Evolutionary conservation across 768 basidiomycete genomes (phyloP).

Genomic region (Xerocomus spinulosus): DNA sequence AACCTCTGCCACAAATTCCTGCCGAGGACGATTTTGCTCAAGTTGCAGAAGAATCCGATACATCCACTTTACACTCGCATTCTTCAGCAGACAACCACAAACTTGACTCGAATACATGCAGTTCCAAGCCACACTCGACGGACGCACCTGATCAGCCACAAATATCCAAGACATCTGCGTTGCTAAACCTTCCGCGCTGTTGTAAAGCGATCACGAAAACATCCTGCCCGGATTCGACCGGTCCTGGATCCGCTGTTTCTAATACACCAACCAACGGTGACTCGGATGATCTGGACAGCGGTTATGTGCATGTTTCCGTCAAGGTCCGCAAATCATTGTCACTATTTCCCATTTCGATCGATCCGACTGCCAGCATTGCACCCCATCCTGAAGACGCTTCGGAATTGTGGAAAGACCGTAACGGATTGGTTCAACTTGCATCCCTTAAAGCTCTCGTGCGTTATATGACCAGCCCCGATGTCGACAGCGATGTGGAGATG

Average conservation of each 20-base stretch:
- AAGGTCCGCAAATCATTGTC: constrained; percentile 26
- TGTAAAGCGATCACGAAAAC: constrained; percentile 6
- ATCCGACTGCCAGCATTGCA: constrained; percentile 27
- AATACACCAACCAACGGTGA: constrained; percentile 20
- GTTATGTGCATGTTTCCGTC: constrained; percentile 24
- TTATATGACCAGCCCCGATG: constrained; percentile 42
- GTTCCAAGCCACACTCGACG: constrained; percentile 1
- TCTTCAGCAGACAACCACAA: constrained; percentile 5
- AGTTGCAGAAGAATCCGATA: constrained; percentile 1
- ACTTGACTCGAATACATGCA: not conserved
- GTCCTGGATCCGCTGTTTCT: constrained; percentile 10
- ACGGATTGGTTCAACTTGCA: constrained; percentile 29
- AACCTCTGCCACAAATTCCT: constrained; percentile 26
- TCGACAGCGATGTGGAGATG: constrained; percentile 39
- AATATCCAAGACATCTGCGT: constrained; percentile 11
- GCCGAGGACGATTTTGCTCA: not conserved
- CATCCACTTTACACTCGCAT: not conserved
- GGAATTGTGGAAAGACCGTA: constrained; percentile 27
- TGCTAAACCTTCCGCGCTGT: constrained; percentile 14
- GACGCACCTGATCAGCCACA: not conserved
- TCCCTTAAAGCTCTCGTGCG: constrained; percentile 42
- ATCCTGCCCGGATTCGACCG: constrained; percentile 3
- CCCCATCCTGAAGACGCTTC: constrained; percentile 26
- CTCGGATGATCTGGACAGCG: constrained; percentile 8
- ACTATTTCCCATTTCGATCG: constrained; percentile 25